Evolutionary conservation across 2,329 filamentous ascomycete species (phyloP), one percentile per base, ranked within the genome.

Genomic region (Cercospora sp.): DNA sequence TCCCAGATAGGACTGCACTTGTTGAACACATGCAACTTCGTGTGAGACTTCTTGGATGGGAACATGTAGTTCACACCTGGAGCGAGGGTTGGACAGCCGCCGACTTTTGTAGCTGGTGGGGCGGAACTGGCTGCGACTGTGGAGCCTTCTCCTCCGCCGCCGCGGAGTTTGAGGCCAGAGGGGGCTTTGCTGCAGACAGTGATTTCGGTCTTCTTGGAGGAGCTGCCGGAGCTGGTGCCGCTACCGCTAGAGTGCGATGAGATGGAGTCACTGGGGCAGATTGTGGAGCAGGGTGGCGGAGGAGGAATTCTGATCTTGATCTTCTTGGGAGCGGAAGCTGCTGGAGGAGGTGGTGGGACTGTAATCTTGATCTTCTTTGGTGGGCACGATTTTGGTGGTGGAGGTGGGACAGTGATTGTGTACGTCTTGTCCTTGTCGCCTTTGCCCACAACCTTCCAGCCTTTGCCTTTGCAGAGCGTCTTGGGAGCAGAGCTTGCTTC

Each of bases 1-100:
- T 75, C 71, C 75, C 75, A 78, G 43, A 78, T 66, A 40, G 70
- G 71, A 5, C 65, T 59, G 26, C 69, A 69, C 62, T 74, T 72
- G 26, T 67, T 71, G 70, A 78, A 77, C 53, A 78, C 66, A 65
- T 78, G 76, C 34, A 78, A 66, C 32, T 74, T 73, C 10, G 76
- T 77, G 65, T 77, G 74, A 16, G 65, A 49, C 3, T 49, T 59
- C 40, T 69, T 72, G 32, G 65, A 58, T 5, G 75, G 71, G 61
- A 74, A 76, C 64, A 78, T 71, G 67, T 75, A 77, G 21, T 76
- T 75, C 18, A 70, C 68, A n/a, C 76, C 76, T 0, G 71, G 70
- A 21, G 68, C 68, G 2, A 74, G 60, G 9, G 67, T 59, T 0
- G 73, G 74, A 9, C 71, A 68, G 8, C 64, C 45, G 45, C 45